These are phyloP conservation scores for Ophiosphaerella herpotricha DNA, from an alignment of 2,329 filamentous ascomycete species.

Conservation along the genomic window DNA sequence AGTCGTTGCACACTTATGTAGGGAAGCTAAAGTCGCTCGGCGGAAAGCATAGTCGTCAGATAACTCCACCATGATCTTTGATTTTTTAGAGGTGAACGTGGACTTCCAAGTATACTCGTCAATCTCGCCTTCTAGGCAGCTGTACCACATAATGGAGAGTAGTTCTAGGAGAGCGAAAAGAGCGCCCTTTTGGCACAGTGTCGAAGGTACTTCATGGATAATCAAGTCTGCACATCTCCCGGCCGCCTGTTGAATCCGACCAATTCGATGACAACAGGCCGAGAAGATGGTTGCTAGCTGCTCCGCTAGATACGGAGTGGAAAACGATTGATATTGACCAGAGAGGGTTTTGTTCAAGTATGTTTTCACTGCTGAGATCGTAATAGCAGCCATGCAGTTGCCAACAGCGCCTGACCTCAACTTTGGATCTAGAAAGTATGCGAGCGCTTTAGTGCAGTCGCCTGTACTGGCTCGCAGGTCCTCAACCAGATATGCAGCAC, in stretches of 20 bases:
- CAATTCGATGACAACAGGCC: conserved; percentile 90
- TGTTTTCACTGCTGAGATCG: conserved; percentile 72
- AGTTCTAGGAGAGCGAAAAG: conserved; percentile 92
- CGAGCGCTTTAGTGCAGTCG: conserved; percentile 85
- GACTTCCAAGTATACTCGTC: conserved; percentile 90
- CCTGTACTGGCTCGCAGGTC: conserved; percentile 83
- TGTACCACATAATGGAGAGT: conserved; percentile 91
- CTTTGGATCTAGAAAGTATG: conserved; percentile 94
- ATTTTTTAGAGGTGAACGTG: conserved; percentile 75
- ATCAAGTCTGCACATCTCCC: conserved; percentile 83
- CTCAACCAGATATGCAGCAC: conserved; percentile 87
- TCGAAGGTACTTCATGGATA: conserved; percentile 81
- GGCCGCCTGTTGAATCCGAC: conserved; percentile 87
- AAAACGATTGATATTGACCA: conserved; percentile 75
- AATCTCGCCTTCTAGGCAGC: conserved; percentile 90
- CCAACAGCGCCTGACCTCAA: conserved; percentile 66
- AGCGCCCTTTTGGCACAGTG: conserved; percentile 85
- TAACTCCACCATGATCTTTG: conserved; percentile 82
- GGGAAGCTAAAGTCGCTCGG: conserved; percentile 74
- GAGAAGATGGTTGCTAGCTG: conserved; percentile 86
- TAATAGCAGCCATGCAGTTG: conserved; percentile 66
- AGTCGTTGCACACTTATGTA: conserved; percentile 74
- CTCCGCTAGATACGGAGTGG: conserved; percentile 86
- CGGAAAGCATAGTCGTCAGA: conserved; percentile 90
- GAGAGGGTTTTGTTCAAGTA: conserved; percentile 78